phyloP scores from a whole-genome alignment of 306 rosid species.

The Prunus campanulata region DNA sequence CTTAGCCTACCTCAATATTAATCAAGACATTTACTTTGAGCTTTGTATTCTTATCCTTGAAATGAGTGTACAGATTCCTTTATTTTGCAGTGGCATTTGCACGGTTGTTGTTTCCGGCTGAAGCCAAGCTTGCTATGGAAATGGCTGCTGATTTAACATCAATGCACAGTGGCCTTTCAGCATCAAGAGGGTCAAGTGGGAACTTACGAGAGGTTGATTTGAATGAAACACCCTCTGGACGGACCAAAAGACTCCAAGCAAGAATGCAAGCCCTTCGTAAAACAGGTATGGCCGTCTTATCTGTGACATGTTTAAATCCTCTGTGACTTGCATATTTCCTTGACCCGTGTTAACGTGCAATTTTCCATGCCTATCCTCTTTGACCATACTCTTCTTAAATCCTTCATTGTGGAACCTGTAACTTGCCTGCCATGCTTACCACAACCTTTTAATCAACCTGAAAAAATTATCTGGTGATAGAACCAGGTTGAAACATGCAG shows the following conservation, averaged over 20 bases:
- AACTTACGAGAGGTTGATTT: constrained; percentile 66
- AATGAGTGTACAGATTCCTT: constrained; percentile 6
- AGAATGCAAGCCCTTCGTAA: constrained; percentile 60
- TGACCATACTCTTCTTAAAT: neutral
- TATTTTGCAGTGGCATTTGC: constrained; percentile 78
- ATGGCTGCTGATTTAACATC: constrained; percentile 58
- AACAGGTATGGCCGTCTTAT: constrained; percentile 56
- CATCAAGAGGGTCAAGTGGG: constrained; percentile 48
- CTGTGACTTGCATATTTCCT: neutral
- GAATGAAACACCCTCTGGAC: constrained; percentile 67
- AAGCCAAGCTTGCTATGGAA: constrained; percentile 81
- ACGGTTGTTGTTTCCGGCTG: constrained; percentile 64
- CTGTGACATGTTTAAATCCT: neutral
- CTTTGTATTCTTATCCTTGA: neutral
- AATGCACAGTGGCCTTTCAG: constrained; percentile 18
- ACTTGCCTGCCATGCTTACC: neutral
- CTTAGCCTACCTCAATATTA: neutral
- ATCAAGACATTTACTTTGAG: neutral
- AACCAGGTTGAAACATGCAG: neutral
- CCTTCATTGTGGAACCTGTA: neutral
- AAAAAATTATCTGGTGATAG: neutral
- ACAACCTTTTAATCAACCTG: neutral
- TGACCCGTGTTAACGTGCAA: neutral
- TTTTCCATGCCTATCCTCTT: neutral
- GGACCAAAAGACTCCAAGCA: constrained; percentile 58